phyloP scores from a whole-genome alignment of 73 alveolate genomes.

The Paramecium biaurelia region DNA sequence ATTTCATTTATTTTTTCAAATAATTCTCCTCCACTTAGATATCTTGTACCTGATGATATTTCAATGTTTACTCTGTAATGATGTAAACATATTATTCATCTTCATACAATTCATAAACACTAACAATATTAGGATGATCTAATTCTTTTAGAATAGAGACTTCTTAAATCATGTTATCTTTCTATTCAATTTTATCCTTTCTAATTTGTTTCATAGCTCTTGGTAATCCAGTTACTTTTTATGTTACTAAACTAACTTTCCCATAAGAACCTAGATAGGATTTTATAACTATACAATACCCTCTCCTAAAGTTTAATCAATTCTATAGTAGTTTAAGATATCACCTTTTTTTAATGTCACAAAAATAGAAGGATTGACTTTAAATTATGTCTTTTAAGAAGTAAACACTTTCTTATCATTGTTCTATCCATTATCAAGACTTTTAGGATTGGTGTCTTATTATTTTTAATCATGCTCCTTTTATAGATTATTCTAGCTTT shows the following conservation, averaged over 20 bases:
- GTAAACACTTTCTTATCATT: neutral
- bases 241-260: slow-evolving; percentile 19
- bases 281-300: neutral
- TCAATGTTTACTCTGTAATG: slow-evolving; percentile 54
- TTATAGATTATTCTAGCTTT: neutral
- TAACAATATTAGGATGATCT: slow-evolving; percentile 69
- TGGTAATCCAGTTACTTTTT: slow-evolving; percentile 43
- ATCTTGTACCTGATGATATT: neutral
- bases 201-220: slow-evolving; percentile 63
- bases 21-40: slow-evolving; percentile 66
- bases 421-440: neutral
- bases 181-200: slow-evolving; percentile 50
- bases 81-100: slow-evolving; percentile 57
- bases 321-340: neutral
- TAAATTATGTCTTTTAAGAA: neutral
- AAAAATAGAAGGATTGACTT: slow-evolving; percentile 19
- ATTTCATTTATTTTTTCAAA: slow-evolving; percentile 61
- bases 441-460: neutral
- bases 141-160: slow-evolving; percentile 57
- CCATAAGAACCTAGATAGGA: slow-evolving; percentile 18
- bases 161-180: slow-evolving; percentile 55
- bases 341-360: slow-evolving; percentile 29
- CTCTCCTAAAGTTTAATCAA: slow-evolving; percentile 19
- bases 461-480: neutral
- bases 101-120: slow-evolving; percentile 55